A percentile compares a stretch with the other conserved stretches of the same genome.
phyloP scores from a whole-genome alignment of 345 rosid genomes.

The Syzygium aromaticum region DNA sequence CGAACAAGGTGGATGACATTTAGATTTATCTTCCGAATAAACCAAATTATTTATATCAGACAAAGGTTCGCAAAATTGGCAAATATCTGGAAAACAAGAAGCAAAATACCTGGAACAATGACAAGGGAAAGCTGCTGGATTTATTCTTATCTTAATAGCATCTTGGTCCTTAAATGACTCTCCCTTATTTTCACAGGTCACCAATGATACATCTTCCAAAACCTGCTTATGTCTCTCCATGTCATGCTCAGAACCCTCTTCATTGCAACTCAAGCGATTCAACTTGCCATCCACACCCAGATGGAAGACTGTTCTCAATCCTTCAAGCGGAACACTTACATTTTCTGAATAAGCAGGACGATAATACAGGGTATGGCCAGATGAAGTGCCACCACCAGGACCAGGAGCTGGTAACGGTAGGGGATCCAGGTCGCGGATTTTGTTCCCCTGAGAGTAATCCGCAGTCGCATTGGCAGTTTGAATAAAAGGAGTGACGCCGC shows the following conservation, averaged over 20 bases:
- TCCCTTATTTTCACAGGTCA: constrained; percentile 9
- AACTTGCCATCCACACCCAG: constrained; percentile 21
- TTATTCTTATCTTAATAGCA: constrained; percentile 6
- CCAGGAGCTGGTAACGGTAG: constrained; percentile 15
- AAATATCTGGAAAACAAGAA: not conserved
- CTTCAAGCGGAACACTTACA: constrained; percentile 9
- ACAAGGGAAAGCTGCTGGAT: not conserved
- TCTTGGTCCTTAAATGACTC: constrained; percentile 7
- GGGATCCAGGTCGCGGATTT: not conserved
- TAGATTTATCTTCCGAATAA: not conserved
- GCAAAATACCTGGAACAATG: not conserved
- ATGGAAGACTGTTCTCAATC: constrained; percentile 18
- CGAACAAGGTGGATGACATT: not conserved
- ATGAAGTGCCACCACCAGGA: constrained; percentile 10
- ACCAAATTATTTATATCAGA: not conserved
- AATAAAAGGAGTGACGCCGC: constrained; percentile 4
- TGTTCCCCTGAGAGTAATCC: constrained; percentile 8
- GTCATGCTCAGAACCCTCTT: not conserved
- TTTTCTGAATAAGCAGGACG: constrained; percentile 13
- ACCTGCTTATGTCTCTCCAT: constrained; percentile 4
- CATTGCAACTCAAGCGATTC: constrained; percentile 7
- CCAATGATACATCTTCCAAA: constrained; percentile 10
- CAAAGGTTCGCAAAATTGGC: not conserved
- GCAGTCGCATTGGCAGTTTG: constrained; percentile 12
- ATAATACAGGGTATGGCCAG: constrained; percentile 10